These are phyloP conservation scores for Kentomonas sorsogonicus DNA, from an alignment of 208 protist species.

Conservation along the genomic window DNA sequence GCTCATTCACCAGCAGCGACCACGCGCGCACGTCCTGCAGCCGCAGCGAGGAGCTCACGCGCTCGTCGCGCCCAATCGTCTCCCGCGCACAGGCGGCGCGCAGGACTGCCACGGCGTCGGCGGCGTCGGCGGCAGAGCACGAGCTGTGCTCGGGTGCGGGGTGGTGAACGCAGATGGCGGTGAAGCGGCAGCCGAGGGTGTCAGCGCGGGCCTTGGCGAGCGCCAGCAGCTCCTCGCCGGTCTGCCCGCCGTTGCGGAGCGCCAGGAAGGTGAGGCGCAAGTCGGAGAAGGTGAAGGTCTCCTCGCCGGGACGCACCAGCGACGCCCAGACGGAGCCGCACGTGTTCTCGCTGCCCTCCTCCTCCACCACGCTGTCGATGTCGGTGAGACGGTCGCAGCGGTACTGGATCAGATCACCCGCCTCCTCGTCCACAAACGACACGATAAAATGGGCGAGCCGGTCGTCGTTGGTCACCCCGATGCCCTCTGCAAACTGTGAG, in stretches of 20 bases:
- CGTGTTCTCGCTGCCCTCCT: slow-evolving; percentile 31
- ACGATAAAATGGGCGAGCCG: slow-evolving; percentile 48
- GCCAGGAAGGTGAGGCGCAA: slow-evolving; percentile 36
- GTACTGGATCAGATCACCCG: slow-evolving; percentile 46
- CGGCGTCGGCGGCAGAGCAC: slow-evolving; percentile 8
- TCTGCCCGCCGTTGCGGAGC: slow-evolving; percentile 25
- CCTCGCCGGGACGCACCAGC: slow-evolving; percentile 26
- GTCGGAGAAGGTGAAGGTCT: slow-evolving; percentile 44
- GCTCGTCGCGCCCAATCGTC: slow-evolving; percentile 31
- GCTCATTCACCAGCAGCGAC: slow-evolving; percentile 47
- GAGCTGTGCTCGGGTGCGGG: slow-evolving; percentile 14
- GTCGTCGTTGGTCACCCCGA: slow-evolving; percentile 14
- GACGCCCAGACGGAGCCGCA: slow-evolving; percentile 42
- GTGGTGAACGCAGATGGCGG: slow-evolving; percentile 35
- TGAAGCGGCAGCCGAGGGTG: slow-evolving; percentile 30
- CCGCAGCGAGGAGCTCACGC: slow-evolving; percentile 20
- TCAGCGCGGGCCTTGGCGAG: slow-evolving; percentile 29
- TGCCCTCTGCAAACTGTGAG: slow-evolving; percentile 34
- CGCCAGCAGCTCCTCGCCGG: slow-evolving; percentile 17
- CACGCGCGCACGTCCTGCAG: slow-evolving; percentile 55
- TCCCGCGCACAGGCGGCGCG: slow-evolving; percentile 3
- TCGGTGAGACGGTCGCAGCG: slow-evolving; percentile 46
- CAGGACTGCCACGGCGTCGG: not conserved
- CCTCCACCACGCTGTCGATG: slow-evolving; percentile 49
- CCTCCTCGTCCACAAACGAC: slow-evolving; percentile 50